Evolutionary conservation across 2,329 filamentous ascomycete genomes (phyloP).

Genomic region (Esteya vermicola): DNA sequence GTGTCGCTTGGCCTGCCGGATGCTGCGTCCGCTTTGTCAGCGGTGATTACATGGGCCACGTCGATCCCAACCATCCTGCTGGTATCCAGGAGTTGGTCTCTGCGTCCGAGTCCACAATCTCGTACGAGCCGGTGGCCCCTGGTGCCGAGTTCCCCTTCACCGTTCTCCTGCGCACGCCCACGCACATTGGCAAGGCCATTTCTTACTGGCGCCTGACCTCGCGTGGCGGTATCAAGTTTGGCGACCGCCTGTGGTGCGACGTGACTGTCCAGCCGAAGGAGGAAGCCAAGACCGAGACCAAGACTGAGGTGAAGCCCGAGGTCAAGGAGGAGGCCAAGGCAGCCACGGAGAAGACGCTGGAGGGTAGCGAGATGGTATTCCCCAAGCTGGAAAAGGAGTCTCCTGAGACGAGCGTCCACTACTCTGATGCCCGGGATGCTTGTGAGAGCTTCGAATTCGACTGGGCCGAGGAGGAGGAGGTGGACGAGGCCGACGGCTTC

Average conservation of each 20-base stretch:
- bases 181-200: conserved; percentile 63
- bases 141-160: conserved; percentile 71
- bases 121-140: conserved; percentile 52
- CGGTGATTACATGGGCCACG: conserved; percentile 90
- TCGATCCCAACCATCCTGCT: conserved; percentile 68
- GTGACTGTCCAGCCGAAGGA: conserved; percentile 49
- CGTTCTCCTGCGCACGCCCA: conserved; percentile 69
- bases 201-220: conserved; percentile 95
- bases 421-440: conserved; percentile 30
- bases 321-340: conserved; percentile 16
- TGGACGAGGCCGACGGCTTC: no score
- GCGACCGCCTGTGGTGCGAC: conserved; percentile 91
- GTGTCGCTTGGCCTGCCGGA: conserved; percentile 68
- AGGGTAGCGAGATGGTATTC: conserved; percentile 75
- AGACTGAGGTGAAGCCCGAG: conserved; percentile 5
- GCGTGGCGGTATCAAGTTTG: conserved; percentile 67
- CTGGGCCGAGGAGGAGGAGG: conserved; percentile 46
- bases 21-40: conserved; percentile 85
- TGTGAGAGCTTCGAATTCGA: conserved; percentile 40
- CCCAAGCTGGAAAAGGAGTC: conserved; percentile 93
- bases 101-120: conserved; percentile 71
- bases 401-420: conserved; percentile 64
- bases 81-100: conserved; percentile 61
- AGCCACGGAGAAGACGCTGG: conserved; percentile 37
- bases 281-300: conserved; percentile 14